Conservation (phyloP, 371 early-diverging fungal species). For the Dinochytrium kinnereticum region DNA sequence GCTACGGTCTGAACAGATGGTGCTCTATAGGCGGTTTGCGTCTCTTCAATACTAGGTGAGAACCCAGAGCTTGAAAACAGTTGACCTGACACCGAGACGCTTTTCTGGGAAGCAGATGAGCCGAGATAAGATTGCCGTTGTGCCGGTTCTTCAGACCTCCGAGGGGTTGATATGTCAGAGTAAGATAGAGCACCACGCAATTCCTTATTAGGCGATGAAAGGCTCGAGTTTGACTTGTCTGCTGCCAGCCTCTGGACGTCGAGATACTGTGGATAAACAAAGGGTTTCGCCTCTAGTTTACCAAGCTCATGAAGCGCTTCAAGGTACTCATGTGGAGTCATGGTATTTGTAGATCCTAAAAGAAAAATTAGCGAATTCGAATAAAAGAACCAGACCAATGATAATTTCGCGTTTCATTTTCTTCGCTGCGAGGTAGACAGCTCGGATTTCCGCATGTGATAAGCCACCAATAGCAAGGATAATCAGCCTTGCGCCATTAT, state of each 20-base stretch:
- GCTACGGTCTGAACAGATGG: no score
- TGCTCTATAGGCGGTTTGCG: not conserved
- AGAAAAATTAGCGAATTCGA: not conserved
- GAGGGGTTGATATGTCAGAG: not conserved
- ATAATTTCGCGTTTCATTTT: constrained; percentile 75
- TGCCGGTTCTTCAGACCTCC: not conserved
- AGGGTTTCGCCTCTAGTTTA: constrained; percentile 9
- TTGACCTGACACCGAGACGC: not conserved
- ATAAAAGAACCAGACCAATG: constrained; percentile 32
- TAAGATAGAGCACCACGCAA: no score
- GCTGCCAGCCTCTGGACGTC: no score
- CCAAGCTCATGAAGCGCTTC: constrained; percentile 52
- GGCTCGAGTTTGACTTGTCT: no score
- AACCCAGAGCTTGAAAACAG: not conserved
- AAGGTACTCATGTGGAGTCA: constrained; percentile 78
- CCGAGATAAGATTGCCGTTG: not conserved
- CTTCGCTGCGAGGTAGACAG: constrained; percentile 77
- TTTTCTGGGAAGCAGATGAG: no score
- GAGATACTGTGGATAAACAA: not conserved
- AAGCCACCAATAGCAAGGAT: constrained; percentile 92
- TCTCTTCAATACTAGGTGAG: not conserved
- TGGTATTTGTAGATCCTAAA: constrained; percentile 76
- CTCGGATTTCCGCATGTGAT: constrained; percentile 88
- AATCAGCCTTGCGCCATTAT: constrained; percentile 62
- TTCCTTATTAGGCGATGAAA: no score